Percentiles rank a stretch among this genome's conserved stretches.
These are phyloP conservation scores for Quercus glauca DNA, from an alignment of 306 rosid species.

Conservation along the genomic window DNA sequence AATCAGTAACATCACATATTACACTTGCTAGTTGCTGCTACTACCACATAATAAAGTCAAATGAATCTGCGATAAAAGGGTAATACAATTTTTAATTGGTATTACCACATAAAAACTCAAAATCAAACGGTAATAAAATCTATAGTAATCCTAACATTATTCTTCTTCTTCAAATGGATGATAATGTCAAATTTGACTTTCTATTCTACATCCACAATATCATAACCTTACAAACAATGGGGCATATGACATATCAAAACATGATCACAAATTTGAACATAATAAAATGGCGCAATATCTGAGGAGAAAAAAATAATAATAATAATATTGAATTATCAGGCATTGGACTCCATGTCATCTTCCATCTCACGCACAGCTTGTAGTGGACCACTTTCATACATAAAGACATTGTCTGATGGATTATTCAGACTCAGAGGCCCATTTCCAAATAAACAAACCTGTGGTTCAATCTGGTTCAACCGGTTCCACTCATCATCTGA, in stretches of 20 bases:
- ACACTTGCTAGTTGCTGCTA: no score
- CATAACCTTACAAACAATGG: constrained; percentile 15
- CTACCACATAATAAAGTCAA: no score
- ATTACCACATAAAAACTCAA: neutral
- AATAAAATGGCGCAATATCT: constrained; percentile 1
- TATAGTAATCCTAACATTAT: no score
- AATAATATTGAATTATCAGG: neutral
- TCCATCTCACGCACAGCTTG: constrained; percentile 46
- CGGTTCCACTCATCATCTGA: constrained; percentile 42
- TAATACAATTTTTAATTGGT: no score
- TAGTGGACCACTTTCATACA: constrained; percentile 43
- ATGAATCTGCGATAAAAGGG: no score
- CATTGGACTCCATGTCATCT: constrained; percentile 46
- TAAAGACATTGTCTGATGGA: constrained; percentile 32
- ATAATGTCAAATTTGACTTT: constrained; percentile 11
- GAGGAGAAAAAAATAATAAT: neutral
- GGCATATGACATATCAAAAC: constrained; percentile 1
- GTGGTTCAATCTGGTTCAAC: constrained; percentile 45
- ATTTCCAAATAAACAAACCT: constrained; percentile 47
- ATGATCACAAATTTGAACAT: constrained; percentile 24
- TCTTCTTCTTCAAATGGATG: no score
- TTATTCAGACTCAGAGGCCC: constrained; percentile 37
- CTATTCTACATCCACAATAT: constrained; percentile 30
- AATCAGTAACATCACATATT: no score
- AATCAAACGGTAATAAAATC: neutral